Percentiles rank a stretch among this genome's conserved stretches.
These are phyloP conservation scores for Aspergillus felis DNA, from an alignment of 2,329 filamentous ascomycete species.

Conservation along the genomic window DNA sequence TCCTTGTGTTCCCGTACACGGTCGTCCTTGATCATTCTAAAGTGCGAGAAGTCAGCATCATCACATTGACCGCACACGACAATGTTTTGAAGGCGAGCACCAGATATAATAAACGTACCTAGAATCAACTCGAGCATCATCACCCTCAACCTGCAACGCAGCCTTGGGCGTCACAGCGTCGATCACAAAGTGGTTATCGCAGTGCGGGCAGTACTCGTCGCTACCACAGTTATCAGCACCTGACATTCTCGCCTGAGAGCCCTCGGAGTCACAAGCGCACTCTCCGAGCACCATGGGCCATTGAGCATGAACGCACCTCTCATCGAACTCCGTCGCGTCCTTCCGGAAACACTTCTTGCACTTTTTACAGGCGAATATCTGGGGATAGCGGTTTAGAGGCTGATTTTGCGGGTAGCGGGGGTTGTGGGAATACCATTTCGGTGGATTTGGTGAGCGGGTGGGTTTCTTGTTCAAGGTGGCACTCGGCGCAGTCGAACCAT, in stretches of 20 bases:
- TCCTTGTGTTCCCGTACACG: conserved; percentile 59
- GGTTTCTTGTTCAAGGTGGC: conserved; percentile 75
- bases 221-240: conserved; percentile 34
- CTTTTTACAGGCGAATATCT: conserved; percentile 92
- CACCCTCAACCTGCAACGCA: conserved; percentile 80
- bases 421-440: conserved; percentile 63
- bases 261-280: too few species aligned
- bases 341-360: conserved; percentile 98
- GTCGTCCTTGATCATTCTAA: conserved; percentile 85
- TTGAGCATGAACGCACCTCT: conserved; percentile 49
- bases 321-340: conserved; percentile 85
- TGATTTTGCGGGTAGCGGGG: conserved; percentile 1
- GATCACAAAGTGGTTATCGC: conserved; percentile 96
- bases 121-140: conserved; percentile 79
- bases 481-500: conserved; percentile 99
- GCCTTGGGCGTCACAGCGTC: conserved; percentile 83
- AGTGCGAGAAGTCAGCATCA: conserved; percentile 11
- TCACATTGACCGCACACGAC: neutral
- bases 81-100: neutral
- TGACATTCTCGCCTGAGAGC: neutral
- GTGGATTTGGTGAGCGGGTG: conserved; percentile 72
- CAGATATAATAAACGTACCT: conserved; percentile 41
- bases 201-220: conserved; percentile 98
- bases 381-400: neutral
- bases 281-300: neutral